A percentile compares a stretch with the other conserved stretches of the same genome.
Conservation (phyloP, 2,329 filamentous ascomycete genomes). For the Septoria linicola region DNA sequence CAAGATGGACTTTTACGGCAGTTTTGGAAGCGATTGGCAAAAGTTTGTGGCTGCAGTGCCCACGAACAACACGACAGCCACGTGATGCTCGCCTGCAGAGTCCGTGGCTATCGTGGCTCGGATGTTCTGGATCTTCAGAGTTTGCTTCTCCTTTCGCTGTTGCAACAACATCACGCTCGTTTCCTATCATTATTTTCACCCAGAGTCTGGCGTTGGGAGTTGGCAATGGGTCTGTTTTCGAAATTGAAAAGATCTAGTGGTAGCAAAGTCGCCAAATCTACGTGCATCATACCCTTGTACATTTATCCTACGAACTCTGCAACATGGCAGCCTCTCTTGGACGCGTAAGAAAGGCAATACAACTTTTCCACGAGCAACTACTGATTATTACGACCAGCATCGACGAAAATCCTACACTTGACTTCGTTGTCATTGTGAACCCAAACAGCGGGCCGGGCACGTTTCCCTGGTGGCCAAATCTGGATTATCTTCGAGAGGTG, state of each 20-base stretch:
- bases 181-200: too few relatives aligned
- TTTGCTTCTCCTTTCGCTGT: background rate
- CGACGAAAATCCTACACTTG: slow-evolving; percentile 23
- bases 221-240: slow-evolving; percentile 12
- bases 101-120: background rate
- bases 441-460: slow-evolving; percentile 29
- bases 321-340: slow-evolving; percentile 27
- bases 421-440: slow-evolving; percentile 30
- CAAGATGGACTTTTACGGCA: slow-evolving; percentile 17
- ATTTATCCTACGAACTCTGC: slow-evolving; percentile 25
- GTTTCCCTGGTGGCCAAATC: slow-evolving; percentile 25
- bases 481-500: slow-evolving; percentile 30
- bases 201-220: background rate
- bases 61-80: slow-evolving; percentile 7
- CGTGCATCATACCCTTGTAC: slow-evolving; percentile 27
- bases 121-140: background rate
- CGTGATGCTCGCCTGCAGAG: background rate
- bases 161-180: background rate
- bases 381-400: slow-evolving; percentile 15
- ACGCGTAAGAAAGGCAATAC: slow-evolving; percentile 12
- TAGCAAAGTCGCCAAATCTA: slow-evolving; percentile 19
- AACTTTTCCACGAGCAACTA: background rate
- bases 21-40: slow-evolving; percentile 22
- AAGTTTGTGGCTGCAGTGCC: slow-evolving; percentile 19
- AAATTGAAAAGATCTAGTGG: slow-evolving; percentile 7